Evolutionary conservation across 345 rosid species (phyloP), one percentile per base, ranked within the genome.

Genomic region (Ceriops zippeliana): DNA sequence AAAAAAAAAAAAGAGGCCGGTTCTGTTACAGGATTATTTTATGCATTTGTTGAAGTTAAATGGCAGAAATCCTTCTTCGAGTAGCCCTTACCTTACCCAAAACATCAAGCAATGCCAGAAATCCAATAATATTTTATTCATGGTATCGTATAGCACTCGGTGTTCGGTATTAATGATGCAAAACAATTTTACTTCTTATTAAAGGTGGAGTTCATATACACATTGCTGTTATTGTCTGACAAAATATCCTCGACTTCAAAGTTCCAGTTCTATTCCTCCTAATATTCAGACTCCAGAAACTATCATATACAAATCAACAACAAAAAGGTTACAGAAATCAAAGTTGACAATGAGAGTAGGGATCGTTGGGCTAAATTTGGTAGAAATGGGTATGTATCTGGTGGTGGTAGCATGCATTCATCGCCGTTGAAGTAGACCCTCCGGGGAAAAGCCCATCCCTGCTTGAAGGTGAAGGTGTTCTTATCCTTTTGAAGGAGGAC

Each of bases 391-490:
- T 90, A 93, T 17, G 89, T 54, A 61, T 90, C 98, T 17, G 98
- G 98, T 31, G 91, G 84, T 9, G 97, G 97, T 17, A 91, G 76
- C 89, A 88, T 83, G 78, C 98, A 91, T 61, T 89, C 96, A 46
- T 93, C 96, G 0, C 99, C 99, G 71, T 91, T 89, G 81, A 93
- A 89, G 79, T 93, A 93, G 5, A 90, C 96, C 79, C 85, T 88
- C 68, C 91, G 70, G 0, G 98, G 97, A 74, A 93, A 91, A 1
- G 96, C 96, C 96, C 98, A 91, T 53, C 98, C 98, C 46, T 91
- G 88, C 75, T 86, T 86, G 74, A 93, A 84, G 61, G 91, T 87
- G 73, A 93, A 91, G 20, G 89, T 88, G 79, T 84, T 82, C 78
- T 76, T 59, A 73, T 93, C 89, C 80, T 91, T 91, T 81, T 79